Base-by-base conservation (phyloP, 1,284 basidiomycete species). In the Austropuccinia psidii region DNA sequence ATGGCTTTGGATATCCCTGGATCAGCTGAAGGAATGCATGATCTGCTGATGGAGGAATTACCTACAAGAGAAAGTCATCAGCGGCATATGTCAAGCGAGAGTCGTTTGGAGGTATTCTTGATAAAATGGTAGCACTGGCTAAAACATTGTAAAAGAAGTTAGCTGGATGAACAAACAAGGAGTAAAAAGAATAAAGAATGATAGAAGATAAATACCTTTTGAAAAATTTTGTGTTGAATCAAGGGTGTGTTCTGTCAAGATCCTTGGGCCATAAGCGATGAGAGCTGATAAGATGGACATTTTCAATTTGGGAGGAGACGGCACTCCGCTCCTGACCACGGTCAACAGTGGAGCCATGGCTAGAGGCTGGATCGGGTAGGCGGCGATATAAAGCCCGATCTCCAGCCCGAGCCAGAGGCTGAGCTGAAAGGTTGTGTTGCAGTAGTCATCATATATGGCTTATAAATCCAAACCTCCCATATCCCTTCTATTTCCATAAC, bases 51-150 rank as follows among this genome's bases (percentile, higher is more conserved):
- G 35, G 17, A 45, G 6, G 2, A 33, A 21, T 55, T 9, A 55
- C 41, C 24, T 21, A 69, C 62, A 75, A 67, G 47, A 67, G 64
- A 49, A 49, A 67, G 31, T 45, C 47, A 33, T 81, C 80, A 43
- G 78, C 80, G 0, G 79, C 77, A 81, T 85, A 97, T 41, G 92
- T 95, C 69, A 98, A 85, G 82, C 96, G 96, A 81, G 90, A 90
- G 81, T 96, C 88, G 80, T 91, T 91, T 1, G 91, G 91, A 0
- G 93, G 92, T 79, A 98, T 97, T 84, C 95, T 95, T 50, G 89
- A 89, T 17, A 98, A 84, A 77, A 98, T 96, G 0, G 90, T 92
- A 78, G 93, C 89, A 7, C 90, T 91, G 19, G 95, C 94, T 87
- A 76, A 45, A 21, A 19, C 5, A n/a, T 45, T 21, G 47, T 47